phyloP scores from a whole-genome alignment of 148 eudicot genomes.

The Chenopodium quinoa region DNA sequence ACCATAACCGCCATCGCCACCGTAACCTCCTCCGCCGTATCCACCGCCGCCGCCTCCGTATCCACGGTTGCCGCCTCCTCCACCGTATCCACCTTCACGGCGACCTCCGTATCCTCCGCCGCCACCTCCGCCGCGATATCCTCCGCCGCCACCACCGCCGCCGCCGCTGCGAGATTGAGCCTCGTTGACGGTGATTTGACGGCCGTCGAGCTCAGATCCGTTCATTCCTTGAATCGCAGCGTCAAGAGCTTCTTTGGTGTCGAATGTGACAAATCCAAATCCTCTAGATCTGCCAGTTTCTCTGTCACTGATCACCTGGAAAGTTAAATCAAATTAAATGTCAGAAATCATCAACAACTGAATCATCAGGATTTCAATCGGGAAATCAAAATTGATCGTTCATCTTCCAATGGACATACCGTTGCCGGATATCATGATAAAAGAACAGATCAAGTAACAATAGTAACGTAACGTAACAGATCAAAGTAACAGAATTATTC shows the following conservation, averaged over 20 bases:
- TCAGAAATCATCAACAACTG: conserved; percentile 16
- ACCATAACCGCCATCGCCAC: conserved; percentile 21
- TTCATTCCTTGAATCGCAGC: conserved; percentile 80
- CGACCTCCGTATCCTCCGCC: conserved; percentile 26
- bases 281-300: conserved; percentile 90
- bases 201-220: conserved; percentile 71
- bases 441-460: conserved; percentile 36
- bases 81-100: conserved; percentile 30
- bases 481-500: conserved; percentile 23
- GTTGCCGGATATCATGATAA: conserved; percentile 57
- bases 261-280: conserved; percentile 81
- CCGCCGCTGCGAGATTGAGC: conserved; percentile 79
- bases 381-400: conserved; percentile 44
- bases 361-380: neutral
- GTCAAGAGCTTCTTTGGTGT: conserved; percentile 51
- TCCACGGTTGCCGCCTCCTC: conserved; percentile 33
- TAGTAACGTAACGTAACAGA: conserved; percentile 30
- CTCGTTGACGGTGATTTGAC: conserved; percentile 79
- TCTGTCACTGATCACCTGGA: conserved; percentile 70
- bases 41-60: conserved; percentile 29
- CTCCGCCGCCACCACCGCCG: conserved; percentile 29
- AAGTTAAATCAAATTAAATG: conserved; percentile 1
- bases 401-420: conserved; percentile 67
- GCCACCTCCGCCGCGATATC: conserved; percentile 23
- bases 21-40: conserved; percentile 9